These are phyloP conservation scores for Sphaerosporella brunnea DNA, from an alignment of 495 filamentous ascomycete species.

Conservation along the genomic window DNA sequence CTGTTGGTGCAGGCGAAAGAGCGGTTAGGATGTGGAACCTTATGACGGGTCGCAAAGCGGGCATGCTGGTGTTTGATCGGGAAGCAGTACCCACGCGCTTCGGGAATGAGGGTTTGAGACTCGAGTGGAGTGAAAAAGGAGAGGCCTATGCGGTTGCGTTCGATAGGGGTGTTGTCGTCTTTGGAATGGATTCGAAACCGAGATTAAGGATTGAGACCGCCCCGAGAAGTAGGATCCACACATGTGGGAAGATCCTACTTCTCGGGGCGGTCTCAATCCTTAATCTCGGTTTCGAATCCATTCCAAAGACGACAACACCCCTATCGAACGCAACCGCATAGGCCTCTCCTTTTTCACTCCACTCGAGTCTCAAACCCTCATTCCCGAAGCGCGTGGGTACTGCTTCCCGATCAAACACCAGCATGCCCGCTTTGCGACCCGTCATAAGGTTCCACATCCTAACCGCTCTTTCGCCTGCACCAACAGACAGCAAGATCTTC, in stretches of 20 bases:
- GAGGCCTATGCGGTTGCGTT: slow-evolving; percentile 82
- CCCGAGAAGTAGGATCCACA: slow-evolving; percentile 61
- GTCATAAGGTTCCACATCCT: slow-evolving; percentile 93
- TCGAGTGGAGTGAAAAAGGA: slow-evolving; percentile 54
- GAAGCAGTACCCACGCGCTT: slow-evolving; percentile 26
- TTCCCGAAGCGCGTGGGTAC: slow-evolving; percentile 17
- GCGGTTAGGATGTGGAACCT: slow-evolving; percentile 93
- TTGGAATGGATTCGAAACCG: slow-evolving; percentile 71
- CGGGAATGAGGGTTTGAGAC: slow-evolving; percentile 50
- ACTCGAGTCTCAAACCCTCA: slow-evolving; percentile 68
- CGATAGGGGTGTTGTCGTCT: slow-evolving; percentile 68
- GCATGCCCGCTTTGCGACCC: slow-evolving; percentile 79
- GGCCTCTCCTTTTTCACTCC: slow-evolving; percentile 56
- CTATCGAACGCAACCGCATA: slow-evolving; percentile 81
- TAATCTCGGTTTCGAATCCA: slow-evolving; percentile 67
- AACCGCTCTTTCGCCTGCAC: slow-evolving; percentile 76
- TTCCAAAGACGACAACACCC: slow-evolving; percentile 66
- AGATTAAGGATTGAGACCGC: slow-evolving; percentile 50
- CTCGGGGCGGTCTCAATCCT: slow-evolving; percentile 45
- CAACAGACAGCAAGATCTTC: slow-evolving; percentile 87
- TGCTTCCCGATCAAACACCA: slow-evolving; percentile 53
- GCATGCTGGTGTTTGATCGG: slow-evolving; percentile 65
- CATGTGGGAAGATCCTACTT: slow-evolving; percentile 69
- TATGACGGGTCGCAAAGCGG: slow-evolving; percentile 87
- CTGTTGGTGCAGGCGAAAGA: slow-evolving; percentile 68